Evolutionary conservation across 306 rosid genomes (phyloP).

Genomic region (Sophora flavescens): DNA sequence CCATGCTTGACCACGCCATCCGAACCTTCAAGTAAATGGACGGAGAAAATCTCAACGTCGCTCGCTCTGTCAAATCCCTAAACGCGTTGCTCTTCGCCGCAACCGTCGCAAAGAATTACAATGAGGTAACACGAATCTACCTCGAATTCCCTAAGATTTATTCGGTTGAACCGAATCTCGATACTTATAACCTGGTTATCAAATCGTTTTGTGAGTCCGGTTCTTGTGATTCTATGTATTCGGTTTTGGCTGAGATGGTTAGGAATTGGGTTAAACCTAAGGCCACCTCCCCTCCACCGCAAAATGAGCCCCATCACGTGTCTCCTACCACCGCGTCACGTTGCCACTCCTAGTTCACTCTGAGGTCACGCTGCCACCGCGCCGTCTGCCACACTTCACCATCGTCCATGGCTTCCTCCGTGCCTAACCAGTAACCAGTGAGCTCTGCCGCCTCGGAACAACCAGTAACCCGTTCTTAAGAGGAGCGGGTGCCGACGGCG

Average conservation of each 20-base stretch:
- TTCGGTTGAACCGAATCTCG: conserved; percentile 61
- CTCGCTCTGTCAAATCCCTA: conserved; percentile 64
- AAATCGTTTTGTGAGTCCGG: conserved; percentile 73
- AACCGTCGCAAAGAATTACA: conserved; percentile 61
- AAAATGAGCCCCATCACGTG: no score
- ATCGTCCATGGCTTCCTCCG: no score
- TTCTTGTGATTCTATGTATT: conserved; percentile 63
- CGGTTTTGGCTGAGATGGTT: conserved; percentile 79
- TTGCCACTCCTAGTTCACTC: no score
- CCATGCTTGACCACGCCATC: conserved; percentile 70
- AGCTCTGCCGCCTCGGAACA: no score
- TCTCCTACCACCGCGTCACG: no score
- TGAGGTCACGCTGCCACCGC: no score
- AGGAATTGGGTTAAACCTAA: conserved; percentile 66
- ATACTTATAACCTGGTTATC: conserved; percentile 69
- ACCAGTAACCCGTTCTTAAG: no score
- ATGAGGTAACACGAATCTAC: conserved; percentile 65
- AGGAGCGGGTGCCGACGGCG: no score
- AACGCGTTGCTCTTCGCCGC: conserved; percentile 74
- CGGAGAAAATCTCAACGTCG: conserved; percentile 43
- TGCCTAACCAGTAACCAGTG: no score
- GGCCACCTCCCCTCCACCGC: background rate
- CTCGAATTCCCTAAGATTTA: conserved; percentile 70
- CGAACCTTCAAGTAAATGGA: conserved; percentile 58
- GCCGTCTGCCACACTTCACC: no score